phyloP scores from a whole-genome alignment of 179 eudicot genomes.

The Vitellaria paradoxa region DNA sequence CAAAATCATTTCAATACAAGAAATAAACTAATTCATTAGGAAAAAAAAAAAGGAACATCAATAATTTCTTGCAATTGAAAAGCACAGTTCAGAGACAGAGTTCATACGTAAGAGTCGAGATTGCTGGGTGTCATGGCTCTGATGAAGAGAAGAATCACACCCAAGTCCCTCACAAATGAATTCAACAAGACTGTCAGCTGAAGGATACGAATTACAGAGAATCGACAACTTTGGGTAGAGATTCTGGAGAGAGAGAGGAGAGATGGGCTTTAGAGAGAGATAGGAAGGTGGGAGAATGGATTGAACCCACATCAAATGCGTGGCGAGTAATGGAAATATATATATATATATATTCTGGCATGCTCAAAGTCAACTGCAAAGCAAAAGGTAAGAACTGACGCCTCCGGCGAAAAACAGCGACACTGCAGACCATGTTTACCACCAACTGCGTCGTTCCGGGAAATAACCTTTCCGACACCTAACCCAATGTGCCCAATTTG shows the following conservation, averaged over 20 bases:
- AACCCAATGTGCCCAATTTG: too few relatives aligned
- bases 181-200: neutral
- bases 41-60: neutral
- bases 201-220: neutral
- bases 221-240: neutral
- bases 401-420: too few relatives aligned
- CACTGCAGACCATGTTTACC: too few relatives aligned
- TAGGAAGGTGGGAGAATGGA: neutral
- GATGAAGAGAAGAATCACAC: slow-evolving; percentile 3
- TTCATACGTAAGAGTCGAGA: slow-evolving; percentile 19
- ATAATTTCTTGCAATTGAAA: neutral
- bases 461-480: too few relatives aligned
- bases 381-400: too few relatives aligned
- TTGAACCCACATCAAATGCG: neutral
- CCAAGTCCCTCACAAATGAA: neutral
- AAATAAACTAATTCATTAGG: neutral
- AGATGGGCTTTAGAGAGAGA: neutral
- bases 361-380: too few relatives aligned
- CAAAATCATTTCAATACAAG: neutral
- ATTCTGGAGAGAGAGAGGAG: neutral
- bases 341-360: too few relatives aligned
- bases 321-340: neutral
- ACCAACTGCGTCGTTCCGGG: too few relatives aligned
- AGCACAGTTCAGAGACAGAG: neutral
- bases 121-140: slow-evolving; percentile 11